Conservation (phyloP, 345 rosid genomes). For the Sonneratia caseolaris region DNA sequence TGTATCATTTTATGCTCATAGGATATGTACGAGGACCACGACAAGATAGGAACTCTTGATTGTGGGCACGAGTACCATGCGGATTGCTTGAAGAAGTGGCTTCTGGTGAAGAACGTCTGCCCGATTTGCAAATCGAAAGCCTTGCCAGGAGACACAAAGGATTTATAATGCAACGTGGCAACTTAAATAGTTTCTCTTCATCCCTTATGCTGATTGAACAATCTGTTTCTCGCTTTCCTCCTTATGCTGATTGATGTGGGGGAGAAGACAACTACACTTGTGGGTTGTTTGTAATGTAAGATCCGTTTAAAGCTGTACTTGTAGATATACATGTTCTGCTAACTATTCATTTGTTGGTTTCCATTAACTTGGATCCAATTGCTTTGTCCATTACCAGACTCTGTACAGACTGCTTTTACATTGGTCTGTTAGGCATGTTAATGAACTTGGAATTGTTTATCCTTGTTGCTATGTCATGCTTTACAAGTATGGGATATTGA, state of each 20-base stretch:
- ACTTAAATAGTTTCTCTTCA: not conserved
- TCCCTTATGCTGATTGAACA: no score
- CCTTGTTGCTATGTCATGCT: not conserved
- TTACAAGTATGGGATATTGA: not conserved
- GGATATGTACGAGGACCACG: slow-evolving; percentile 53
- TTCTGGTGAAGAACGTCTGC: slow-evolving; percentile 67
- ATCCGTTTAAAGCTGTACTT: not conserved
- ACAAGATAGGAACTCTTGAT: slow-evolving; percentile 49
- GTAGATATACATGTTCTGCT: slow-evolving; percentile 2
- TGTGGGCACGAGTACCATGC: slow-evolving; percentile 79
- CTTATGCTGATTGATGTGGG: not conserved
- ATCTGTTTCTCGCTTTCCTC: not conserved
- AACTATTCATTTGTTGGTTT: slow-evolving; percentile 27
- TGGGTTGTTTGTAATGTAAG: slow-evolving; percentile 2
- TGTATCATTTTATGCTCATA: slow-evolving; percentile 13
- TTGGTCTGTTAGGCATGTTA: not conserved
- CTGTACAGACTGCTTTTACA: slow-evolving; percentile 1
- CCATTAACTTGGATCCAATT: slow-evolving; percentile 7
- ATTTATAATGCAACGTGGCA: not conserved
- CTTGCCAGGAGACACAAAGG: slow-evolving; percentile 22
- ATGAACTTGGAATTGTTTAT: not conserved
- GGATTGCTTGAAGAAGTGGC: slow-evolving; percentile 81
- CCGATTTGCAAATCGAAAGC: slow-evolving; percentile 90
- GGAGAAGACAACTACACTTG: not conserved
- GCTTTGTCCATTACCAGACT: not conserved